These are phyloP conservation scores for Ceratobasidium theobromae DNA, from an alignment of 1,284 basidiomycete species.

Conservation along the genomic window DNA sequence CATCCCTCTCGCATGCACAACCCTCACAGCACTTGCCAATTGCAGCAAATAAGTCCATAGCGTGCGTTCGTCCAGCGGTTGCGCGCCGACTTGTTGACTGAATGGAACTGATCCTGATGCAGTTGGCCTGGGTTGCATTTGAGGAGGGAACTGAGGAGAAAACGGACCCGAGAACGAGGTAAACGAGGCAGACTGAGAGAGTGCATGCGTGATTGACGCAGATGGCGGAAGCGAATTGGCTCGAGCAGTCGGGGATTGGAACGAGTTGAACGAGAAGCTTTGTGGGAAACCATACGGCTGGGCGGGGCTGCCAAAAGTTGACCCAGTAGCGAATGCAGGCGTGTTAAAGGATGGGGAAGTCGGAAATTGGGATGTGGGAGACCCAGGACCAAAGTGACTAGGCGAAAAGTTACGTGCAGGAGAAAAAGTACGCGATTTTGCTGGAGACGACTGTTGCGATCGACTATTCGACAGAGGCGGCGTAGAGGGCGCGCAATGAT, in stretches of 20 bases:
- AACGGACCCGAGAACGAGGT: slow-evolving; percentile 34
- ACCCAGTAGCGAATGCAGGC: background rate
- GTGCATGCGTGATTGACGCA: slow-evolving; percentile 9
- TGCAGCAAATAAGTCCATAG: slow-evolving; percentile 96
- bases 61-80: slow-evolving; percentile 71
- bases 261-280: slow-evolving; percentile 14
- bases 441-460: slow-evolving; percentile 26
- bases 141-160: slow-evolving; percentile 45
- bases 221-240: background rate
- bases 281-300: slow-evolving; percentile 8
- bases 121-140: slow-evolving; percentile 40
- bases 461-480: slow-evolving; percentile 38
- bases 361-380: slow-evolving; percentile 45
- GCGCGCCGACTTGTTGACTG: slow-evolving; percentile 29
- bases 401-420: slow-evolving; percentile 8
- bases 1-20: slow-evolving; percentile 79
- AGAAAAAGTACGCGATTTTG: slow-evolving; percentile 18
- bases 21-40: slow-evolving; percentile 83
- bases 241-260: background rate
- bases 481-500: slow-evolving; percentile 50
- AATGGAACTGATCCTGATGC: slow-evolving; percentile 1
- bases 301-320: slow-evolving; percentile 8
- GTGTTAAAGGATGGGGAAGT: background rate
- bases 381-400: slow-evolving; percentile 56
- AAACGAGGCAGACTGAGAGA: slow-evolving; percentile 1